phyloP scores from a whole-genome alignment of 1,284 basidiomycete genomes.

The Malassezia caprae region DNA sequence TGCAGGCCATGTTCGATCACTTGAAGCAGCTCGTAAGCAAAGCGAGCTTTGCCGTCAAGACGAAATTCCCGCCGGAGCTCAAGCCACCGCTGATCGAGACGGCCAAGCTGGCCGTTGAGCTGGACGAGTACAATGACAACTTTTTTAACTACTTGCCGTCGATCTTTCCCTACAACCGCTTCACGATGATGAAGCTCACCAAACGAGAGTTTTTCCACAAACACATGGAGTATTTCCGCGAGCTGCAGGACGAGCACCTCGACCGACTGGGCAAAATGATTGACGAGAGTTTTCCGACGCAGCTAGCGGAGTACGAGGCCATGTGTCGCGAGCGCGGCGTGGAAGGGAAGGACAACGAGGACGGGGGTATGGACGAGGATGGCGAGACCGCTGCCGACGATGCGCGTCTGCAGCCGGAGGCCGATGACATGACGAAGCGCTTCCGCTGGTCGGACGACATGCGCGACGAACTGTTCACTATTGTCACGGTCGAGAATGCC shows the following conservation, averaged over 20 bases:
- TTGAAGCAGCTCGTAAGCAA: constrained; percentile 57
- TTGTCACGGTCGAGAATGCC: constrained; percentile 42
- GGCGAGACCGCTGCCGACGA: constrained; percentile 2
- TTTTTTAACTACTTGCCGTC: constrained; percentile 79
- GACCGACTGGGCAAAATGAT: constrained; percentile 27
- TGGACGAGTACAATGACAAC: constrained; percentile 79
- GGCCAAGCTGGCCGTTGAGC: constrained; percentile 66
- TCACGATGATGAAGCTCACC: constrained; percentile 51
- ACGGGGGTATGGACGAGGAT: constrained; percentile 1
- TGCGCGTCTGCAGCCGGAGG: background rate
- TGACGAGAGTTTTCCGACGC: constrained; percentile 25
- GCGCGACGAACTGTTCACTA: constrained; percentile 37
- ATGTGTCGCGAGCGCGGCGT: constrained; percentile 16
- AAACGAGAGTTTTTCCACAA: constrained; percentile 42
- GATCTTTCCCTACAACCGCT: constrained; percentile 84
- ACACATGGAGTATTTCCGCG: constrained; percentile 33
- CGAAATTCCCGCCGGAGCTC: constrained; percentile 74
- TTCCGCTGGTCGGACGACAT: constrained; percentile 43
- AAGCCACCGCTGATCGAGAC: constrained; percentile 64
- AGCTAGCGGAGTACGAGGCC: constrained; percentile 32
- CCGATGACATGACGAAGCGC: constrained; percentile 27
- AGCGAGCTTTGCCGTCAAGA: constrained; percentile 53
- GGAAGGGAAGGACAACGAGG: constrained; percentile 6
- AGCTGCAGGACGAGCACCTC: constrained; percentile 37
- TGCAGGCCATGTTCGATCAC: constrained; percentile 58